Evolutionary conservation across 805 yeast genomes (phyloP), one percentile per base, ranked within the genome.

Genomic region (Clavispora vitiphila): DNA sequence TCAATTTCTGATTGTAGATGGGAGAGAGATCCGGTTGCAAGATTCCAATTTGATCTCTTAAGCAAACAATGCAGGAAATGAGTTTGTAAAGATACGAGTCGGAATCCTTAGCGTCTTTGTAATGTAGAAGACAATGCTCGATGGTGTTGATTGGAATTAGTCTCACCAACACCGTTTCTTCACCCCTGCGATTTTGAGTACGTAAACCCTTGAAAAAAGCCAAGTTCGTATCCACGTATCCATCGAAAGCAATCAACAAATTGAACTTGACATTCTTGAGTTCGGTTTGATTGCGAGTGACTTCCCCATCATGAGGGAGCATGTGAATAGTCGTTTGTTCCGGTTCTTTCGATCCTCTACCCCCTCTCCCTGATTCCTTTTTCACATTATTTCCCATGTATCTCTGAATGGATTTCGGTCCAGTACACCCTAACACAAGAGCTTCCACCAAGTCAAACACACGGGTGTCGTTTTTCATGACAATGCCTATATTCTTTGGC

Each of bases 1-100:
- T 69, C 48, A 89, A 69, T 43, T 82, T 76, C 49, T 81, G 82
- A 30, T 78, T 69, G 59, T 83, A 87, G 16, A 86, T 77, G 12
- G 93, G 90, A 56, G 85, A 72, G 37, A 88, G 60, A 54, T 82
- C 93, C 0, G 88, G 83, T 2, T 96, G 93, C 34, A 91, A 60
- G 37, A 76, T 76, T 7, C 98, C 98, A 11, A 84, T 88, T 44
- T 81, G 73, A 49, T 85, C 95, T 53, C 96, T 67, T 39, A 88
- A 62, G 23, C 89, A 86, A 3, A 89, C 96, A 15, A 84, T 74
- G 1, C 95, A 88, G 1, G 96, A 86, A 1, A 90, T 80, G 8
- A 84, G 80, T 36, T 79, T 80, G 47, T 78, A 82, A 34, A 88
- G 65, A 49, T 77, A 77, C 19, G 56, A 51, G 1, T 71, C 50